Conservation (phyloP, 2,329 filamentous ascomycete genomes). For the Colletotrichum cordylinicola region DNA sequence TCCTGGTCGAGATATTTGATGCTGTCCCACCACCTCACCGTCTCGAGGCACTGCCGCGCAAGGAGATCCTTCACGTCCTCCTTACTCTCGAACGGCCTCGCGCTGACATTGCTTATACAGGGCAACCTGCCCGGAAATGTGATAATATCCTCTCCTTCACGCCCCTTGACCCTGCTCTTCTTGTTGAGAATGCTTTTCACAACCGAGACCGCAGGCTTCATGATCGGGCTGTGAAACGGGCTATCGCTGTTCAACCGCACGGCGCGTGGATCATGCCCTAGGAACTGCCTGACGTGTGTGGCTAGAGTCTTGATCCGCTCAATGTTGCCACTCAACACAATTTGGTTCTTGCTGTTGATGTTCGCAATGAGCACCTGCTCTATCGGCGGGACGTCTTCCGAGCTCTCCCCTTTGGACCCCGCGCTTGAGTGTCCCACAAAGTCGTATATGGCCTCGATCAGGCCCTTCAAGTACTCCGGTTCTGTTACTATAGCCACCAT, state of each 20-base stretch:
- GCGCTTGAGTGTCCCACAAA: conserved; percentile 75
- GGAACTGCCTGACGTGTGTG: conserved; percentile 85
- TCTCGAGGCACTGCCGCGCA: conserved; percentile 85
- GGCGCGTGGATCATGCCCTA: conserved; percentile 88
- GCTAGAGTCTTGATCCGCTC: conserved; percentile 81
- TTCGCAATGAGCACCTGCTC: conserved; percentile 92
- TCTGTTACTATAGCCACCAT: conserved; percentile 96
- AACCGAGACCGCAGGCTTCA: conserved; percentile 80
- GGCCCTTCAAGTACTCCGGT: conserved; percentile 71
- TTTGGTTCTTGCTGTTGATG: conserved; percentile 95
- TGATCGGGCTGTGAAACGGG: conserved; percentile 91
- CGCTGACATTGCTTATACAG: conserved; percentile 87
- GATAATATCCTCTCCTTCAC: conserved; percentile 67
- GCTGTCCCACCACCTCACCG: conserved; percentile 93
- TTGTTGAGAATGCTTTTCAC: conserved; percentile 73
- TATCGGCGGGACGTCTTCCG: conserved; percentile 73
- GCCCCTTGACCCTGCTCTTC: conserved; percentile 58
- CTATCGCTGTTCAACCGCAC: conserved; percentile 87
- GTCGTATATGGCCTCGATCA: conserved; percentile 78
- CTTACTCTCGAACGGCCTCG: conserved; percentile 75
- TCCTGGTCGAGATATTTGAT: conserved; percentile 89
- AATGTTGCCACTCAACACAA: conserved; percentile 89
- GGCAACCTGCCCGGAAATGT: conserved; percentile 77
- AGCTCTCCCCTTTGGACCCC: conserved; percentile 72
- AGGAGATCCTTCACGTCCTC: conserved; percentile 80